These are phyloP conservation scores for Geum urbanum DNA, from an alignment of 306 rosid genomes.

Conservation along the genomic window DNA sequence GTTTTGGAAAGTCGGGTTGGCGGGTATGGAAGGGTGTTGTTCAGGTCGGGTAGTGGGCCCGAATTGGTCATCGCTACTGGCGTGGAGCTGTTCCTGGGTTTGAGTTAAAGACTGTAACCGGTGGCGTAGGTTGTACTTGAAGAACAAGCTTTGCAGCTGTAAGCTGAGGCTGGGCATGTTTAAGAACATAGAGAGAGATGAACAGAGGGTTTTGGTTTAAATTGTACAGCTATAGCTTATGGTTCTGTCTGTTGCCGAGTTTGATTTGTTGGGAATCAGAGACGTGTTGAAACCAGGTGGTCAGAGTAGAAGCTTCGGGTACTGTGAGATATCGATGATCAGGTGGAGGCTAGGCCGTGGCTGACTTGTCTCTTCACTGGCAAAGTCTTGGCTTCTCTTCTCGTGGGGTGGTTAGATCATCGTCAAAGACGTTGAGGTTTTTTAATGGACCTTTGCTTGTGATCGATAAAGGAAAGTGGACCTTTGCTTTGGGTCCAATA, in stretches of 20 bases:
- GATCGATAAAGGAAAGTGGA: too few species aligned
- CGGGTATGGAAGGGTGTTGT: constrained; percentile 51
- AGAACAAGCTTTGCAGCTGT: constrained; percentile 81
- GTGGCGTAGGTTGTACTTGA: constrained; percentile 67
- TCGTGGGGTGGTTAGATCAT: too few species aligned
- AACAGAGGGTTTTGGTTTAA: neutral
- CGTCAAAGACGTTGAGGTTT: too few species aligned
- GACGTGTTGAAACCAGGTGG: constrained; percentile 9
- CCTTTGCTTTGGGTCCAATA: too few species aligned
- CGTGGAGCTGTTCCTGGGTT: neutral
- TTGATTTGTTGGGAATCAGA: neutral
- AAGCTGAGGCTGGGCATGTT: constrained; percentile 86
- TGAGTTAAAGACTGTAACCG: constrained; percentile 52
- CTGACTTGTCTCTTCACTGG: constrained; percentile 3
- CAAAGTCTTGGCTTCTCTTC: neutral
- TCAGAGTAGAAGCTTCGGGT: constrained; percentile 16
- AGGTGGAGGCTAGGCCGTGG: neutral
- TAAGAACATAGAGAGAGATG: neutral
- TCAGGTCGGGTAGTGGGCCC: constrained; percentile 74
- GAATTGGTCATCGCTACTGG: constrained; percentile 31
- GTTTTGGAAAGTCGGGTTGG: constrained; percentile 71
- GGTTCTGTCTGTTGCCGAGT: neutral
- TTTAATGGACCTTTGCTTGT: too few species aligned
- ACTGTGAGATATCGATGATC: neutral
- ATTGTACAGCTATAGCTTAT: neutral